A percentile compares a stretch with the other conserved stretches of the same genome.
These are phyloP conservation scores for Santalum album DNA, from an alignment of 164 flowering plant genomes.

Conservation along the genomic window DNA sequence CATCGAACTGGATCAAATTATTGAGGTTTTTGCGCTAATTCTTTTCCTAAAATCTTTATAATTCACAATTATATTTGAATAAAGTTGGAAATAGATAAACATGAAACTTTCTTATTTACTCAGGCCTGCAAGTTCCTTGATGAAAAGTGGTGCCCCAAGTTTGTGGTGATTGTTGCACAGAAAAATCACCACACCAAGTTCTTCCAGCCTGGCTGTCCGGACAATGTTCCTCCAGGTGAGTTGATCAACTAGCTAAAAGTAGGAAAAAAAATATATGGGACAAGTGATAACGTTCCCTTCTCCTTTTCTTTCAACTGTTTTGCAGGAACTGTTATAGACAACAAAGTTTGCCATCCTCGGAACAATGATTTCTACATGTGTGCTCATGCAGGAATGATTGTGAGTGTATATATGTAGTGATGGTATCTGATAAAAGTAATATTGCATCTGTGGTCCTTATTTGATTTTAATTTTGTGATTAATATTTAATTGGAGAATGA, in stretches of 20 bases:
- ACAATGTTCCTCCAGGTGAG: constrained; percentile 88
- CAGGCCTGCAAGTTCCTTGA: constrained; percentile 85
- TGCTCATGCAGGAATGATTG: constrained; percentile 93
- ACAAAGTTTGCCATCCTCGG: constrained; percentile 59
- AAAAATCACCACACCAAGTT: constrained; percentile 85
- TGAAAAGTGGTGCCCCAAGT: constrained; percentile 62
- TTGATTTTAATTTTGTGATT: not conserved
- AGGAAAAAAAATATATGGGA: too few species aligned
- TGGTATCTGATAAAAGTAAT: not conserved
- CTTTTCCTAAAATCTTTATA: too few species aligned
- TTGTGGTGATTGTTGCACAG: constrained; percentile 69
- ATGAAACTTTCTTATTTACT: not conserved
- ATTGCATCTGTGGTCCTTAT: not conserved
- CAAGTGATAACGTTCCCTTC: not conserved
- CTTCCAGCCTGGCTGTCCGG: constrained; percentile 52
- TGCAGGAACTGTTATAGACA: constrained; percentile 82
- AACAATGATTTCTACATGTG: constrained; percentile 88
- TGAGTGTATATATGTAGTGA: constrained; percentile 27
- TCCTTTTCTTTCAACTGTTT: not conserved
- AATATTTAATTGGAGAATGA: too few species aligned
- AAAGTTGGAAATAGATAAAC: too few species aligned
- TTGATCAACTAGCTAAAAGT: not conserved
- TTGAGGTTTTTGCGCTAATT: constrained; percentile 38
- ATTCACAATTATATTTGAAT: not conserved
- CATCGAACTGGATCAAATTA: constrained; percentile 71